Conservation (phyloP, 345 rosid genomes). For the Schrenkiella parvula region DNA sequence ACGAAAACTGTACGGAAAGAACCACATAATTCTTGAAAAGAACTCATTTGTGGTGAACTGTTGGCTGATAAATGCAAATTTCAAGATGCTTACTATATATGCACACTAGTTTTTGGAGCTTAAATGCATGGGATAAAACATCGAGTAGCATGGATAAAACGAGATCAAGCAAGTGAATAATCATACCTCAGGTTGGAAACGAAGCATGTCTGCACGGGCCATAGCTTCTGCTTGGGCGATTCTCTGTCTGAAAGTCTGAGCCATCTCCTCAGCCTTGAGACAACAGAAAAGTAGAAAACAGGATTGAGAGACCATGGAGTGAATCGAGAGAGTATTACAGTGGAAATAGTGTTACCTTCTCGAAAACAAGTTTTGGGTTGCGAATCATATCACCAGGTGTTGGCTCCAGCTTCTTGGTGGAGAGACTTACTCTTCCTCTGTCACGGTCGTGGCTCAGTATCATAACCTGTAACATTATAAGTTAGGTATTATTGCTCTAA, state of each 20-base stretch:
- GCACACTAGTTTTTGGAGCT: background rate
- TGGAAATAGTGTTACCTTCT: constrained; percentile 56
- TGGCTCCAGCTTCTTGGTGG: constrained; percentile 95
- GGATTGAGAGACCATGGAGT: background rate
- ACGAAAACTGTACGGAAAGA: background rate
- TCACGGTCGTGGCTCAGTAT: constrained; percentile 96
- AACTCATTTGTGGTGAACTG: background rate
- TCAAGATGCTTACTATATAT: background rate
- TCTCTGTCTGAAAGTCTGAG: constrained; percentile 94
- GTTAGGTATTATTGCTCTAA: constrained; percentile 4
- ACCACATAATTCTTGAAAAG: background rate
- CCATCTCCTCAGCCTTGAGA: constrained; percentile 98
- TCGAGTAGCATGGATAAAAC: background rate
- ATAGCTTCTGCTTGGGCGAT: constrained; percentile 99
- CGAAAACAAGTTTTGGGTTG: constrained; percentile 94
- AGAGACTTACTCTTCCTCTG: constrained; percentile 94
- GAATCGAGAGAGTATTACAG: background rate
- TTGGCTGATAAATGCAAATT: background rate
- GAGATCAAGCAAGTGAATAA: background rate
- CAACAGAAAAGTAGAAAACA: background rate
- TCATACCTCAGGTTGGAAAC: constrained; percentile 94
- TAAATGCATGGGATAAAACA: background rate
- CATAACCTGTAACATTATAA: constrained; percentile 61
- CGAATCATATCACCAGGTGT: constrained; percentile 99
- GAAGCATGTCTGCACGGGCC: constrained; percentile 99